Conservation (phyloP, 768 basidiomycete genomes). For the Lactarius trivialis region DNA sequence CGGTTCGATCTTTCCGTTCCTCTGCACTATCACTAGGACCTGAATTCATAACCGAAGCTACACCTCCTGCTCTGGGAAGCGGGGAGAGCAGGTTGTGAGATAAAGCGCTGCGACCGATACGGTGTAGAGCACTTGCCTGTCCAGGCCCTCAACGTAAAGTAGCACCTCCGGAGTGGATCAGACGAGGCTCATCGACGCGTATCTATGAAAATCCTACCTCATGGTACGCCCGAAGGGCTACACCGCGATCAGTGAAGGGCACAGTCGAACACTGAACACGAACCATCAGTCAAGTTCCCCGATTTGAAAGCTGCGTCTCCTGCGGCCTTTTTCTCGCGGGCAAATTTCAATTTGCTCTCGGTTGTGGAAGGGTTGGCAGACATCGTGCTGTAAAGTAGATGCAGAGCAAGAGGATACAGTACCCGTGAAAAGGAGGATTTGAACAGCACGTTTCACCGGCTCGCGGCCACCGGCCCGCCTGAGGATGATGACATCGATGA, state of each 20-base stretch:
- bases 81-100: background rate
- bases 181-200: background rate
- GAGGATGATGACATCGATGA: background rate
- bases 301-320: slow-evolving; percentile 65
- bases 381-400: background rate
- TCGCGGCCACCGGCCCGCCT: background rate
- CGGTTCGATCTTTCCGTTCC: slow-evolving; percentile 52
- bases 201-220: slow-evolving; percentile 38
- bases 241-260: background rate
- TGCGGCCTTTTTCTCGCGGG: slow-evolving; percentile 50
- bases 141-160: slow-evolving; percentile 46
- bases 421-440: background rate
- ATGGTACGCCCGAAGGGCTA: slow-evolving; percentile 67
- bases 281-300: slow-evolving; percentile 57
- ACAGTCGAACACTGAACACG: background rate
- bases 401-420: background rate
- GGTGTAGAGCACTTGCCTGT: slow-evolving; percentile 43
- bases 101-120: background rate
- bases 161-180: slow-evolving; percentile 11
- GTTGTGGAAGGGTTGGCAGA: background rate
- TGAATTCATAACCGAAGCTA: background rate
- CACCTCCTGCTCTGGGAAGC: slow-evolving; percentile 11
- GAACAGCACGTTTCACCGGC: too few relatives aligned
- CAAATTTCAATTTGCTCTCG: slow-evolving; percentile 18
- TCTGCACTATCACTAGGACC: slow-evolving; percentile 21